Conservation (phyloP, 352 stramenopile species). For the Globisporangium takayamanum region DNA sequence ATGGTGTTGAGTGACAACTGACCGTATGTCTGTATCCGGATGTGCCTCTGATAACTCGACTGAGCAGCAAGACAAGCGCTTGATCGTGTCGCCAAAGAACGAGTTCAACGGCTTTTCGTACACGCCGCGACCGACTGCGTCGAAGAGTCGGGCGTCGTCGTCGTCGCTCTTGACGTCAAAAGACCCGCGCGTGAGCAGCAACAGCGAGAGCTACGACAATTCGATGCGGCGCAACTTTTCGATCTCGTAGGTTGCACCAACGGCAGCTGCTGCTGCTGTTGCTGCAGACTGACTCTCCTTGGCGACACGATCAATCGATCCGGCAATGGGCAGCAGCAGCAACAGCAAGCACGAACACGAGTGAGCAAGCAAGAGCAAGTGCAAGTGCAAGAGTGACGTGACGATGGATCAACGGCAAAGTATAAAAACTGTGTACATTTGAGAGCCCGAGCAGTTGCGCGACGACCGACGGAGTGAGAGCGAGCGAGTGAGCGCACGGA, state of each 20-base stretch:
- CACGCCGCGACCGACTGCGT: slow-evolving; percentile 25
- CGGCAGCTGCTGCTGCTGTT: no score
- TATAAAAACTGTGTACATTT: no score
- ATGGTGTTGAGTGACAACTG: neutral
- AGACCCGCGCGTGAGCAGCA: slow-evolving; percentile 20
- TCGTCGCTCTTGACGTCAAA: neutral
- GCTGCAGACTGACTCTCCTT: no score
- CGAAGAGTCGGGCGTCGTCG: slow-evolving; percentile 17
- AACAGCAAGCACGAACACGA: no score
- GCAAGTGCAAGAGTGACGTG: no score
- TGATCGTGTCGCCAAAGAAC: slow-evolving; percentile 73
- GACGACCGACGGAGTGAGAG: no score
- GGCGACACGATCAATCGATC: no score
- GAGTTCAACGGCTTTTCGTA: slow-evolving; percentile 86
- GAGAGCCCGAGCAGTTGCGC: no score
- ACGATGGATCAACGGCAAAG: no score
- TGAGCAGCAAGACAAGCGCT: slow-evolving; percentile 63
- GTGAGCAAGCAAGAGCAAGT: no score
- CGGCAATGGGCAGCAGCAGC: no score
- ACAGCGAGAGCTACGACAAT: slow-evolving; percentile 29
- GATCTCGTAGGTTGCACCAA: slow-evolving; percentile 15
- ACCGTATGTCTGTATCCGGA: slow-evolving; percentile 2
- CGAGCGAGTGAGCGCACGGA: no score
- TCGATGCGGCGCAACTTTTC: slow-evolving; percentile 26
- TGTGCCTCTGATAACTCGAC: neutral